Evolutionary conservation across 2,329 filamentous ascomycete species (phyloP), one percentile per base, ranked within the genome.

Genomic region (Thielaviopsis ethacetica): DNA sequence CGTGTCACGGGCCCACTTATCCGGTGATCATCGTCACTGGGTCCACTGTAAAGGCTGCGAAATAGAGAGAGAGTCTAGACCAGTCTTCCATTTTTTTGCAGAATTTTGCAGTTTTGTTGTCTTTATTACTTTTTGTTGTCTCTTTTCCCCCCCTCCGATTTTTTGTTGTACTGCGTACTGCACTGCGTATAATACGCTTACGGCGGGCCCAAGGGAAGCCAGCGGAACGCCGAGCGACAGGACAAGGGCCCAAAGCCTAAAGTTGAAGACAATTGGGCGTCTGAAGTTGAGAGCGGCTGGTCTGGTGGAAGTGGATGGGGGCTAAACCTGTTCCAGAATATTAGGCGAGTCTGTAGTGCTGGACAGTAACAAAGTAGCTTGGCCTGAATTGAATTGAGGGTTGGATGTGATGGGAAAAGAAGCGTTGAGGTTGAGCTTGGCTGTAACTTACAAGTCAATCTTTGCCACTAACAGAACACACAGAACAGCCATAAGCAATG

Each of bases 401-500:
- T 12, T 12, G 30, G 30, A 9, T 49, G n/a, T 49, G 44, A 55
- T 58, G 47, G 41, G 27, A 30, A 47, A 44, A 30, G 56, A 61
- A 61, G 53, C 60, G 60, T 61, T 61, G 60, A 61, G 60, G 60
- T 61, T 61, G 60, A 61, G 56, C 44, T 53, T 54, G 27, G 26
- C 4, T 10, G 34, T 52, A 5, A 56, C 27, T 30, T 19, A 22
- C 26, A 22, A 56, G 26, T 49, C 34, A 24, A 30, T 27, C 26
- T 19, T 7, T 24, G 26, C 38, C n/a, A 9, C 52, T 30, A 13
- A 17, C n/a, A n/a, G n/a, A n/a, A n/a, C n/a, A n/a, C n/a, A n/a
- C n/a, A n/a, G n/a, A n/a, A n/a, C 44, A n/a, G 38, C 21, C 7
- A 2, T 22, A 30, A n/a, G 6, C 5, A 56, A 6, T 15, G 34